Percentiles rank a stretch among this genome's conserved stretches.
Evolutionary conservation across 2,329 filamentous ascomycete species (phyloP).

Genomic region (Arthrinium phaeospermum): DNA sequence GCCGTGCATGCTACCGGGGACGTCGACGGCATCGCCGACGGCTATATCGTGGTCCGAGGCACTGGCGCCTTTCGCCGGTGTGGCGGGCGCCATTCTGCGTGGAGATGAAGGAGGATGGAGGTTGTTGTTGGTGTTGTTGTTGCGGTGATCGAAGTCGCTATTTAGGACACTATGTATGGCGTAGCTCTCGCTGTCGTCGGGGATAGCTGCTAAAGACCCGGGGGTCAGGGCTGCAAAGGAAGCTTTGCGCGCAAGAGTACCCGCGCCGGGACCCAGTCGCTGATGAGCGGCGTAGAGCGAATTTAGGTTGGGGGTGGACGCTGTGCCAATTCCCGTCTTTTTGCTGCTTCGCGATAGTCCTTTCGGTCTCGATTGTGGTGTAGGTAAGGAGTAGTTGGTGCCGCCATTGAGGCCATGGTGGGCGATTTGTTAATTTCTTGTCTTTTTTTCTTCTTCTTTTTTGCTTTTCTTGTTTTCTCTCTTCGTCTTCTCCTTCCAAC

Average conservation of each 20-base stretch:
- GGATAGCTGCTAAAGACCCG: conserved; percentile 67
- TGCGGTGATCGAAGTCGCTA: conserved; percentile 20
- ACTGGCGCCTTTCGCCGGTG: conserved; percentile 54
- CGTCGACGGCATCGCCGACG: conserved; percentile 85
- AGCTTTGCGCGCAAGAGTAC: conserved; percentile 68
- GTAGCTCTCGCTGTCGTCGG: conserved; percentile 70
- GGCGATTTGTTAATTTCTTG: neutral
- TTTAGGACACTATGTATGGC: conserved; percentile 61
- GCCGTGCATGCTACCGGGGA: conserved; percentile 91
- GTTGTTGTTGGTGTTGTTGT: conserved; percentile 26
- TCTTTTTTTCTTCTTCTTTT: neutral
- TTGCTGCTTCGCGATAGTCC: conserved; percentile 41
- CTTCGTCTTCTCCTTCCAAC: neutral
- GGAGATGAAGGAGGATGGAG: conserved; percentile 22
- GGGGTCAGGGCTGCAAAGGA: conserved; percentile 73
- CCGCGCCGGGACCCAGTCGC: conserved; percentile 46
- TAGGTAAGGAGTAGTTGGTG: conserved; percentile 40
- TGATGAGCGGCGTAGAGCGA: conserved; percentile 56
- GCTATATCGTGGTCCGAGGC: conserved; percentile 59
- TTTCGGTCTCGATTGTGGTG: conserved; percentile 33
- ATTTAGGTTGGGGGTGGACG: conserved; percentile 65
- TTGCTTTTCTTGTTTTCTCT: neutral
- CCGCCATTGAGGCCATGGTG: conserved; percentile 19
- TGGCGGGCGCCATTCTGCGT: conserved; percentile 58
- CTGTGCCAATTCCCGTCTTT: conserved; percentile 47